Conservation (phyloP, 2,329 filamentous ascomycete genomes). For the Arthrobotrys conoides region DNA sequence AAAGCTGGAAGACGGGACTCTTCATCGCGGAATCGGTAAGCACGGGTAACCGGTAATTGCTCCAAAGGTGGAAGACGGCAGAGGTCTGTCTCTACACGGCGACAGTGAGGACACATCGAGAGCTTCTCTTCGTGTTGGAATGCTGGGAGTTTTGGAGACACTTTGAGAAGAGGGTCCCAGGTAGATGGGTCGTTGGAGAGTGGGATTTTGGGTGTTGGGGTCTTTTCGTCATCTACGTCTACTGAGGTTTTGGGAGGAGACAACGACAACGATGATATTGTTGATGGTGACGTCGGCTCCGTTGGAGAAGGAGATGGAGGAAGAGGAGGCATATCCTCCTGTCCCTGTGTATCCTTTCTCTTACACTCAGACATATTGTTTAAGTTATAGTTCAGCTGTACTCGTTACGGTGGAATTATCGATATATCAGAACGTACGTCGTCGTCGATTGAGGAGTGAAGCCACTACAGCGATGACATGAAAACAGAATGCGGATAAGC, state of each 20-base stretch:
- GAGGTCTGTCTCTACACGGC: slow-evolving; percentile 50
- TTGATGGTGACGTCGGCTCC: neutral
- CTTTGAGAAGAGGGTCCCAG: slow-evolving; percentile 27
- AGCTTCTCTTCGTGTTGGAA: slow-evolving; percentile 6
- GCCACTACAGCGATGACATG: slow-evolving; percentile 14
- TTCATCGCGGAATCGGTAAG: slow-evolving; percentile 54
- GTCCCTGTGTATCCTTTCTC: neutral
- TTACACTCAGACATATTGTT: neutral
- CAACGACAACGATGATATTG: neutral
- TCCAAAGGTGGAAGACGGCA: slow-evolving; percentile 48
- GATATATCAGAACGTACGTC: neutral
- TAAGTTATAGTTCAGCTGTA: neutral
- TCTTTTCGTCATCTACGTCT: neutral
- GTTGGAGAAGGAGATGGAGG: slow-evolving; percentile 15
- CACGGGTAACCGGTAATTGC: slow-evolving; percentile 33
- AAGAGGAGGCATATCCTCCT: slow-evolving; percentile 17
- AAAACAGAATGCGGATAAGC: neutral
- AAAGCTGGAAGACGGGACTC: slow-evolving; percentile 52
- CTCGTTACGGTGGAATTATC: neutral
- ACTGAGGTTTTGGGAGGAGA: neutral
- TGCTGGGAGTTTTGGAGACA: slow-evolving; percentile 7
- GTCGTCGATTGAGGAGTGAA: neutral
- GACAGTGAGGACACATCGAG: slow-evolving; percentile 57
- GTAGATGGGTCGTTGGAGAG: slow-evolving; percentile 7
- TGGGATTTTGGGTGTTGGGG: neutral